Percentiles rank a stretch among this genome's conserved stretches.
Conservation (phyloP, 1,284 basidiomycete species). For the Porogramme epimiltina region DNA sequence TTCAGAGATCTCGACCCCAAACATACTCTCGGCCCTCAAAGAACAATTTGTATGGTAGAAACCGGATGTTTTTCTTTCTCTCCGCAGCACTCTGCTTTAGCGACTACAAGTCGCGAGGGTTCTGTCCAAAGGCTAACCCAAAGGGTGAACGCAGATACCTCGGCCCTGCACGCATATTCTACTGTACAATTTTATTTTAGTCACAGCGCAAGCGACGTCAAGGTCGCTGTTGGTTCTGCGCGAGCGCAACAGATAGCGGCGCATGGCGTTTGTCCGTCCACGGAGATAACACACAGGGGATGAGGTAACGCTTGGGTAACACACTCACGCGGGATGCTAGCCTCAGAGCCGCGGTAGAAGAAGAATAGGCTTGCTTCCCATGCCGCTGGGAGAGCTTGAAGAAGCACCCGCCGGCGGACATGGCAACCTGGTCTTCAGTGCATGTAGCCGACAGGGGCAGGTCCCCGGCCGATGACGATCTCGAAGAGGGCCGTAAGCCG, state of each 20-base stretch:
- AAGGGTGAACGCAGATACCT: neutral
- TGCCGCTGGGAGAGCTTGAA: neutral
- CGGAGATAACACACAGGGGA: neutral
- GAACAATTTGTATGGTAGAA: too few relatives aligned
- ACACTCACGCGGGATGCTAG: neutral
- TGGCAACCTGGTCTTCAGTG: too few relatives aligned
- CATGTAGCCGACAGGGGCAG: neutral
- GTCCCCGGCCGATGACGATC: conserved; percentile 3
- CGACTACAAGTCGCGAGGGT: neutral
- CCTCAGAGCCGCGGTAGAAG: neutral
- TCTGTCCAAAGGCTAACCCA: neutral
- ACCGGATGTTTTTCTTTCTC: too few relatives aligned
- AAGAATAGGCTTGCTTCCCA: conserved; percentile 1
- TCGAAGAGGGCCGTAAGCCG: neutral
- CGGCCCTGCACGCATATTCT: neutral
- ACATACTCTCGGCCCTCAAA: too few relatives aligned
- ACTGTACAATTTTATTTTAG: neutral
- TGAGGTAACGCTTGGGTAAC: neutral
- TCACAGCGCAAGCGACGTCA: neutral
- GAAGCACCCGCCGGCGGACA: neutral
- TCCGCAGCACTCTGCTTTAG: neutral
- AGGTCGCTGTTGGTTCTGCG: neutral
- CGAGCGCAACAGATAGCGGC: conserved; percentile 1
- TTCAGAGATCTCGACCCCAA: too few relatives aligned
- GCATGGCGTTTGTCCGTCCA: neutral